These are phyloP conservation scores for Aquilaria malaccensis DNA, from an alignment of 345 rosid species.

Conservation along the genomic window DNA sequence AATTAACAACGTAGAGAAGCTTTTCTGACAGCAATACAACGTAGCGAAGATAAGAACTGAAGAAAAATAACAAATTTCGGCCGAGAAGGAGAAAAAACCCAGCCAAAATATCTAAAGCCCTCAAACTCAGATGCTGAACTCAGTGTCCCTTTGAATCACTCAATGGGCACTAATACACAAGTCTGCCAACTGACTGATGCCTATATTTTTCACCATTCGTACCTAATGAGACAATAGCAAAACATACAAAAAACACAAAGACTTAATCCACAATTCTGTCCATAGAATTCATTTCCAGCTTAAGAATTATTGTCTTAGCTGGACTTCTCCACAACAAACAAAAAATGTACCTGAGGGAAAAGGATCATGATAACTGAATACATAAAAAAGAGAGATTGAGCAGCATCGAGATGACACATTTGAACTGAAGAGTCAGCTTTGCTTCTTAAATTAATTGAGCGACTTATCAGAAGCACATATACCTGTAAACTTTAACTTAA, in stretches of 20 bases:
- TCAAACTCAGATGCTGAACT: slow-evolving; percentile 15
- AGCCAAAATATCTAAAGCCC: slow-evolving; percentile 10
- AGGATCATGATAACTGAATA: slow-evolving; percentile 14
- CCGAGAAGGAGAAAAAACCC: slow-evolving; percentile 13
- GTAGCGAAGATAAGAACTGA: slow-evolving; percentile 17
- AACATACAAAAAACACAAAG: slow-evolving; percentile 8
- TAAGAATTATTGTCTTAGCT: slow-evolving; percentile 12
- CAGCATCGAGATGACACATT: slow-evolving; percentile 10
- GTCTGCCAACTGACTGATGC: slow-evolving; percentile 14
- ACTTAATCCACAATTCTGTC: slow-evolving; percentile 18
- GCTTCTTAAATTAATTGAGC: slow-evolving; percentile 12
- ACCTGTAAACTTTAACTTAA: slow-evolving; percentile 18
- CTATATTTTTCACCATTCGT: not conserved
- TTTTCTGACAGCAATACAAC: slow-evolving; percentile 6
- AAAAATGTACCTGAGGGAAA: slow-evolving; percentile 25
- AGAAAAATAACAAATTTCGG: slow-evolving; percentile 18
- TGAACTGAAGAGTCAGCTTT: slow-evolving; percentile 6
- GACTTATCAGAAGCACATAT: slow-evolving; percentile 8
- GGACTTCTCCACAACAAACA: slow-evolving; percentile 16
- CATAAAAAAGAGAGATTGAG: slow-evolving; percentile 3
- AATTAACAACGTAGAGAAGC: slow-evolving; percentile 27
- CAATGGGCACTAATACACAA: slow-evolving; percentile 4
- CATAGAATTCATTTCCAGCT: slow-evolving; percentile 14
- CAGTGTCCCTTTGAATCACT: slow-evolving; percentile 3
- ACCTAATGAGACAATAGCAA: too few species aligned